Conservation (phyloP, 331 rosid species). For the Saraca asoca region DNA sequence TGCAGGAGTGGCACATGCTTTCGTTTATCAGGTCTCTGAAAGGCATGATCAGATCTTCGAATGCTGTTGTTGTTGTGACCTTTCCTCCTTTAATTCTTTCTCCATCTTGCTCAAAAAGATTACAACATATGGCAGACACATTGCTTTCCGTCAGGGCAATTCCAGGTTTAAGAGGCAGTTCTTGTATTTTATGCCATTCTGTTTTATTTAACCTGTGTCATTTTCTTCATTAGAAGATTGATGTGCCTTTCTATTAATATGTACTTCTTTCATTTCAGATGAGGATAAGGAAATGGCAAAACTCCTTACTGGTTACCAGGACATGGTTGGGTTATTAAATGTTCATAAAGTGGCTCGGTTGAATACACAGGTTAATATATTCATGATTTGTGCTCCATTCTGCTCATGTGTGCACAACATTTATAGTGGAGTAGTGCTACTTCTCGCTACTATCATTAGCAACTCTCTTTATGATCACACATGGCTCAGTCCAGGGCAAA, state of each 20-base stretch:
- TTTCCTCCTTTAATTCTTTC: conserved; percentile 74
- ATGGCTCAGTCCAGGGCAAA: too few relatives aligned
- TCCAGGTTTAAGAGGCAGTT: too few relatives aligned
- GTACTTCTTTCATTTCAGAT: conserved; percentile 44
- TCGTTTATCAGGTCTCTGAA: conserved; percentile 74
- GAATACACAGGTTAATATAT: conserved; percentile 71
- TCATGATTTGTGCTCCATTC: conserved; percentile 1
- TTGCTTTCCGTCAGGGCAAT: conserved; percentile 81
- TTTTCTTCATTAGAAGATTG: not conserved
- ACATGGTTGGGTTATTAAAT: conserved; percentile 87
- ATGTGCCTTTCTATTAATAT: too few relatives aligned
- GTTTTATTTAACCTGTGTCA: not conserved
- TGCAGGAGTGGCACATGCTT: conserved; percentile 91
- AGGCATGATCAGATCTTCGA: conserved; percentile 66
- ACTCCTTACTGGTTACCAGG: conserved; percentile 92
- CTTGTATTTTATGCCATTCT: not conserved
- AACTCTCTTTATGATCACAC: too few relatives aligned
- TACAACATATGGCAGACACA: conserved; percentile 95
- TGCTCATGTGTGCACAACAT: not conserved
- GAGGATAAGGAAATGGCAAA: conserved; percentile 85
- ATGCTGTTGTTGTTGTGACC: conserved; percentile 76
- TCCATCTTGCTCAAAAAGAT: conserved; percentile 67
- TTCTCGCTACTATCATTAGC: not conserved
- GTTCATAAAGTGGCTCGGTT: conserved; percentile 77
- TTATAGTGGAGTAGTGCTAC: not conserved